Evolutionary conservation across 306 rosid genomes (phyloP).

Genomic region (Corylus americana): DNA sequence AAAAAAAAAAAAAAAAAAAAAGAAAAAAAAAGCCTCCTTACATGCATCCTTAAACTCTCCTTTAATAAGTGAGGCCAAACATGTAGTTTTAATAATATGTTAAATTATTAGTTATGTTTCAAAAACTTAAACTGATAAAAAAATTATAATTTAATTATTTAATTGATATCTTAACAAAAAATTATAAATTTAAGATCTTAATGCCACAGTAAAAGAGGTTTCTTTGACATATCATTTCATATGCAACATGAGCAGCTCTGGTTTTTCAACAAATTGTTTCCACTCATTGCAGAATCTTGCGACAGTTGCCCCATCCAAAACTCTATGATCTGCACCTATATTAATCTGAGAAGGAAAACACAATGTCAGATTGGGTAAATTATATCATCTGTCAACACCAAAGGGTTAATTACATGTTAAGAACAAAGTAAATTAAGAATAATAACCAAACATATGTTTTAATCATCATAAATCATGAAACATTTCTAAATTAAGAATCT

Average conservation of each 20-base stretch:
- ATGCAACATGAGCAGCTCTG: conserved; percentile 68
- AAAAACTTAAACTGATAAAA: too few species aligned
- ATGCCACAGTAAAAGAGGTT: background rate
- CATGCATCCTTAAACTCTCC: too few species aligned
- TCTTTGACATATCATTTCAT: conserved; percentile 50
- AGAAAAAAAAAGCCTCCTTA: too few species aligned
- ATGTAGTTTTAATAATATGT: too few species aligned
- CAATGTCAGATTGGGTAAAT: conserved; percentile 1
- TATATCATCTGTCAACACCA: conserved; percentile 10
- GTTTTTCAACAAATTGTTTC: conserved; percentile 75
- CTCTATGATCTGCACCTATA: conserved; percentile 95
- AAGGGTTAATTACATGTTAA: background rate
- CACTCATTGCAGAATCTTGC: conserved; percentile 89
- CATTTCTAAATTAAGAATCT: background rate
- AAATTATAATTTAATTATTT: too few species aligned
- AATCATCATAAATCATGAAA: background rate
- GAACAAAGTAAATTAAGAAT: background rate
- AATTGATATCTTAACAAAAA: too few species aligned
- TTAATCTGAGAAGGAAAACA: conserved; percentile 56
- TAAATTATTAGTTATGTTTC: too few species aligned
- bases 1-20: too few species aligned
- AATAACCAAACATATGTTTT: background rate
- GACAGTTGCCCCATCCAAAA: conserved; percentile 95
- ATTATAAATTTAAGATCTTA: background rate
- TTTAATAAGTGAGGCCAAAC: too few species aligned